phyloP scores from a whole-genome alignment of 129 eudicot genomes.

The Ambrosia trifida region DNA sequence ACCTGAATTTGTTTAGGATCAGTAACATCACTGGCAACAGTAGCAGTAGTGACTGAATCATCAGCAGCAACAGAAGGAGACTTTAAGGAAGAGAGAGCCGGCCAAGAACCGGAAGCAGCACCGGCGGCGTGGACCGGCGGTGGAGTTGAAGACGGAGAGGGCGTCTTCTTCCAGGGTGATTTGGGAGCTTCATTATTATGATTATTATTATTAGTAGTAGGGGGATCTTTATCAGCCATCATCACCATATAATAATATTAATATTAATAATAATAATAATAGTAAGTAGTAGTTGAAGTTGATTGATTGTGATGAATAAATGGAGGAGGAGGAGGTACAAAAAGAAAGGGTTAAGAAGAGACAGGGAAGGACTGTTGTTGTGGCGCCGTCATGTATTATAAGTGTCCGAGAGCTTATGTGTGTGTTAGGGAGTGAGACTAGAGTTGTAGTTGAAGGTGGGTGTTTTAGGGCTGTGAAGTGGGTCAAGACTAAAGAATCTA shows the following conservation, averaged over 20 bases:
- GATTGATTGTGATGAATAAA: too few species aligned
- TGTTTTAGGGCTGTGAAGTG: too few species aligned
- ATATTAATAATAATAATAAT: too few species aligned
- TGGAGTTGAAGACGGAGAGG: constrained; percentile 23
- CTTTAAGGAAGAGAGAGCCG: constrained; percentile 56
- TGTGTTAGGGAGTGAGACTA: too few species aligned
- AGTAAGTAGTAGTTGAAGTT: too few species aligned
- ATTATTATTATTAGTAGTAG: not conserved
- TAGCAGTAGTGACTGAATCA: not conserved
- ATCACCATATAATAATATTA: not conserved
- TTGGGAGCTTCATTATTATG: constrained; percentile 29
- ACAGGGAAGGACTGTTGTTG: too few species aligned
- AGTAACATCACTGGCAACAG: not conserved
- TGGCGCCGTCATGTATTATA: too few species aligned
- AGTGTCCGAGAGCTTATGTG: too few species aligned
- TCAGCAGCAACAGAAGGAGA: constrained; percentile 23
- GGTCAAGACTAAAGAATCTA: not conserved
- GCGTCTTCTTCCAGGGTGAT: constrained; percentile 66
- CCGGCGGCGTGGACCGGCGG: constrained; percentile 8
- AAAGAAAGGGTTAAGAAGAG: too few species aligned
- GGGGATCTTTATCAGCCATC: constrained; percentile 44
- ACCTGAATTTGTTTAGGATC: constrained; percentile 13
- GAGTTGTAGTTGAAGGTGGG: too few species aligned
- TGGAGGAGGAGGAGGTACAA: too few species aligned
- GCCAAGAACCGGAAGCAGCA: constrained; percentile 60